A percentile compares a stretch with the other conserved stretches of the same genome.
These are phyloP conservation scores for Ambispora gerdemannii DNA, from an alignment of 192 early-diverging fungal genomes.

Conservation along the genomic window DNA sequence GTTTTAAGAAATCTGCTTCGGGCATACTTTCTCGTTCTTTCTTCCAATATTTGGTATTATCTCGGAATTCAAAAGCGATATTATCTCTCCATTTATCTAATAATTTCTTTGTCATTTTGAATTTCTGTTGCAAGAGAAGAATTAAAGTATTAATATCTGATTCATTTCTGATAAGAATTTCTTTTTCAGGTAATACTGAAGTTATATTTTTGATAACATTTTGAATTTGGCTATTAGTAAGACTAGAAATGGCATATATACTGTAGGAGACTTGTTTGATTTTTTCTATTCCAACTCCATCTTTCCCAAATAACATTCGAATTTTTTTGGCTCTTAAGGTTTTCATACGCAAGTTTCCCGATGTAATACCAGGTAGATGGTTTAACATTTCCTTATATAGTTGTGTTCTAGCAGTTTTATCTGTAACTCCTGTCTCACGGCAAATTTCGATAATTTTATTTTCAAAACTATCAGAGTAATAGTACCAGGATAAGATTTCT, in stretches of 20 bases:
- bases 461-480: slow-evolving; percentile 17
- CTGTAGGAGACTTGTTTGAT: neutral
- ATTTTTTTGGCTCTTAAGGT: slow-evolving; percentile 10
- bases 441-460: neutral
- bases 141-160: too few species aligned
- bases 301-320: slow-evolving; percentile 12
- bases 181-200: neutral
- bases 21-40: slow-evolving; percentile 26
- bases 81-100: slow-evolving; percentile 21
- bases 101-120: slow-evolving; percentile 25
- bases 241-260: slow-evolving; percentile 9
- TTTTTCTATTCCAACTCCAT: neutral
- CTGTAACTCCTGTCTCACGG: neutral
- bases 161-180: too few species aligned
- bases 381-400: slow-evolving; percentile 9
- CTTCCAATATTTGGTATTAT: slow-evolving; percentile 25
- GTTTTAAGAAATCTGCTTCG: slow-evolving; percentile 26
- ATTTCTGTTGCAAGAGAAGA: too few species aligned
- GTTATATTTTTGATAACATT: slow-evolving; percentile 15
- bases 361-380: neutral
- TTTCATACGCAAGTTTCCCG: too few species aligned
- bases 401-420: too few species aligned
- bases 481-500: neutral
- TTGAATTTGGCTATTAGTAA: slow-evolving; percentile 9
- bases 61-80: slow-evolving; percentile 24